Evolutionary conservation across 176 grass and related monocot species (phyloP).

Genomic region (Rhynchospora pubera): DNA sequence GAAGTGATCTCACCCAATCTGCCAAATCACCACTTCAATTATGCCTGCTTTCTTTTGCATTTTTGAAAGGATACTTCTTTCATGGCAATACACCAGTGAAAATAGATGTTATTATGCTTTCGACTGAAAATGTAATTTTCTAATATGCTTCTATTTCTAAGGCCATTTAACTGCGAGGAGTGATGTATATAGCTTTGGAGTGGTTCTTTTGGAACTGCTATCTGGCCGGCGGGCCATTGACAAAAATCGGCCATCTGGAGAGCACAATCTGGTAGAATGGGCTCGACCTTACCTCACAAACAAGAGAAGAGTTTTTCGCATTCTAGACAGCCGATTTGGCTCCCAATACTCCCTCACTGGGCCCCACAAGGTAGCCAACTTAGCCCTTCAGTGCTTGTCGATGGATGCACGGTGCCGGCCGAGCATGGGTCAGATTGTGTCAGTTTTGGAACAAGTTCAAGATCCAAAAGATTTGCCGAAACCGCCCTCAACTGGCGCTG

Average conservation of each 20-base stretch:
- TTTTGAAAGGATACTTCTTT: not conserved
- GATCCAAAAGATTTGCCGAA: slow-evolving; percentile 23
- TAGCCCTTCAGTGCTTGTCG: slow-evolving; percentile 64
- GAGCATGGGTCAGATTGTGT: slow-evolving; percentile 64
- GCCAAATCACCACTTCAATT: not conserved
- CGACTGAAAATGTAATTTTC: slow-evolving; percentile 6
- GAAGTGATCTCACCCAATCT: not conserved
- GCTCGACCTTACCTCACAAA: slow-evolving; percentile 73
- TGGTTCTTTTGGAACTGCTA: slow-evolving; percentile 88
- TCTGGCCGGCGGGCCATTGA: slow-evolving; percentile 76
- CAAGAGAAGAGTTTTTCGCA: slow-evolving; percentile 88
- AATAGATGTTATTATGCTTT: slow-evolving; percentile 10
- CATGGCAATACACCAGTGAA: slow-evolving; percentile 19
- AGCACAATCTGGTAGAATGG: slow-evolving; percentile 92
- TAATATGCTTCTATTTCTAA: slow-evolving; percentile 24
- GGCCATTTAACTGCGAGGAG: slow-evolving; percentile 90
- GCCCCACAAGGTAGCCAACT: slow-evolving; percentile 50
- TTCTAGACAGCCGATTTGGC: slow-evolving; percentile 60
- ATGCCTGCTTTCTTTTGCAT: slow-evolving; percentile 12
- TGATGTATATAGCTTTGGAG: slow-evolving; percentile 91
- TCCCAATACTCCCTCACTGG: slow-evolving; percentile 54
- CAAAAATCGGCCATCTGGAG: slow-evolving; percentile 71
- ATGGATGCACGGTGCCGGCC: slow-evolving; percentile 65
- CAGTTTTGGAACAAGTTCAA: slow-evolving; percentile 47
- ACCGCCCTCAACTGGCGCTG: not conserved